Conservation (phyloP, 108 stramenopile species). For the Chaetoceros tenuissimus region DNA sequence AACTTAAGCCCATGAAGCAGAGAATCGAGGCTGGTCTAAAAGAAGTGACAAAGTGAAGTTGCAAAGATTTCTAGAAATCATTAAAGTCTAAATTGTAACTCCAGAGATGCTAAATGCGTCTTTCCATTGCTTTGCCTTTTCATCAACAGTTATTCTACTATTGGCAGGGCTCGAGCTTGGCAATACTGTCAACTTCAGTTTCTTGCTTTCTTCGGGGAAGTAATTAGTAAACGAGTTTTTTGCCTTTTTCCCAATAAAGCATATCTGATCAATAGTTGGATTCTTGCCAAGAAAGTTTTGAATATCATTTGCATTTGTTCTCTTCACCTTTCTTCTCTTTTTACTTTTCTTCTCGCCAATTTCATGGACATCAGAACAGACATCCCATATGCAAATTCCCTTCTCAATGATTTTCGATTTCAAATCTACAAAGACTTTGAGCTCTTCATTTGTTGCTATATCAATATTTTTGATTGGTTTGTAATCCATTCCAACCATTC, state of each 20-base stretch:
- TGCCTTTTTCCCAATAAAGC: slow-evolving; percentile 8
- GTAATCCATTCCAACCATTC: slow-evolving; percentile 1
- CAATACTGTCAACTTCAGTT: background rate
- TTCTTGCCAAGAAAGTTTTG: background rate
- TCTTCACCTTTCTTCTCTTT: background rate
- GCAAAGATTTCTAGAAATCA: background rate
- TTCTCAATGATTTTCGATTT: background rate
- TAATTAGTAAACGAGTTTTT: background rate
- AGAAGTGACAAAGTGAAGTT: background rate
- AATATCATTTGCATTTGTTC: background rate
- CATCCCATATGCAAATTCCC: slow-evolving; percentile 9
- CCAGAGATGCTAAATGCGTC: too few relatives aligned
- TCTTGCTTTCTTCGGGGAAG: background rate
- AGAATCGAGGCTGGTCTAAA: slow-evolving; percentile 18
- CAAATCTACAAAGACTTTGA: background rate
- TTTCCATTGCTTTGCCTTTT: slow-evolving; percentile 3
- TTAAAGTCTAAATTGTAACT: background rate
- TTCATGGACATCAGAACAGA: slow-evolving; percentile 2
- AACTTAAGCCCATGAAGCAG: slow-evolving; percentile 73
- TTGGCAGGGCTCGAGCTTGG: slow-evolving; percentile 8
- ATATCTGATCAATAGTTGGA: background rate
- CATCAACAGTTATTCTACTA: slow-evolving; percentile 5
- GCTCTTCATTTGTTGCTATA: background rate
- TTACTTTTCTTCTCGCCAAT: background rate
- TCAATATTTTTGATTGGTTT: slow-evolving; percentile 3